Evolutionary conservation across 768 basidiomycete species (phyloP).

Genomic region (Multifurca ochricompacta): DNA sequence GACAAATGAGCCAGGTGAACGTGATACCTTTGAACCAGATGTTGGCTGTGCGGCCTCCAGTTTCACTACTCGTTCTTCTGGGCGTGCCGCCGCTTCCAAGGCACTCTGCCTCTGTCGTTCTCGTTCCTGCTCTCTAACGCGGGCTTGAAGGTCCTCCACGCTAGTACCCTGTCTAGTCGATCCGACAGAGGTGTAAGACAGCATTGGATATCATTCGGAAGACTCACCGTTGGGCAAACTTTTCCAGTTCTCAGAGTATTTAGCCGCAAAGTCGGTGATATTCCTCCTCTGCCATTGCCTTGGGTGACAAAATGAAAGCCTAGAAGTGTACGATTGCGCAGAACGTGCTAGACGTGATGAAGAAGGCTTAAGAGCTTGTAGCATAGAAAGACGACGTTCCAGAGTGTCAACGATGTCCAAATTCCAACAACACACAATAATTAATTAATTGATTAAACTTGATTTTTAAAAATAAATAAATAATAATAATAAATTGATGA

Average conservation of each 20-base stretch:
- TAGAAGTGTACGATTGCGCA: not conserved
- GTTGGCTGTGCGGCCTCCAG: slow-evolving; percentile 8
- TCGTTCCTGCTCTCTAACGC: slow-evolving; percentile 7
- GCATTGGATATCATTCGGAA: slow-evolving; percentile 6
- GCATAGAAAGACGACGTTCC: not conserved
- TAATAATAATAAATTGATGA: no score
- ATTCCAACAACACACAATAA: no score
- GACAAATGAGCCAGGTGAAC: slow-evolving; percentile 8
- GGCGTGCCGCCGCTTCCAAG: slow-evolving; percentile 18
- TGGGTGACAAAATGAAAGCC: not conserved
- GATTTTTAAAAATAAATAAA: no score
- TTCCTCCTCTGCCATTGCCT: slow-evolving; percentile 2
- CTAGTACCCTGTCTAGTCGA: slow-evolving; percentile 8
- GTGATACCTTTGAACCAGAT: slow-evolving; percentile 10
- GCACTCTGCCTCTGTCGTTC: slow-evolving; percentile 8
- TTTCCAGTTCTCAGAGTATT: slow-evolving; percentile 62
- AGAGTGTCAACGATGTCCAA: no score
- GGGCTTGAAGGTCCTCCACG: slow-evolving; percentile 12
- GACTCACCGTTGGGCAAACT: slow-evolving; percentile 58
- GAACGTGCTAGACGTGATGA: not conserved
- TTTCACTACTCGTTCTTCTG: not conserved
- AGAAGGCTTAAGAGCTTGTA: not conserved
- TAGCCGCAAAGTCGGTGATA: slow-evolving; percentile 33
- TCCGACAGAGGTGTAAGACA: not conserved
- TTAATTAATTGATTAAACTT: no score